Evolutionary conservation across 2,329 filamentous ascomycete species (phyloP), one percentile per base, ranked within the genome.

Genomic region (Fonsecaea erecta): DNA sequence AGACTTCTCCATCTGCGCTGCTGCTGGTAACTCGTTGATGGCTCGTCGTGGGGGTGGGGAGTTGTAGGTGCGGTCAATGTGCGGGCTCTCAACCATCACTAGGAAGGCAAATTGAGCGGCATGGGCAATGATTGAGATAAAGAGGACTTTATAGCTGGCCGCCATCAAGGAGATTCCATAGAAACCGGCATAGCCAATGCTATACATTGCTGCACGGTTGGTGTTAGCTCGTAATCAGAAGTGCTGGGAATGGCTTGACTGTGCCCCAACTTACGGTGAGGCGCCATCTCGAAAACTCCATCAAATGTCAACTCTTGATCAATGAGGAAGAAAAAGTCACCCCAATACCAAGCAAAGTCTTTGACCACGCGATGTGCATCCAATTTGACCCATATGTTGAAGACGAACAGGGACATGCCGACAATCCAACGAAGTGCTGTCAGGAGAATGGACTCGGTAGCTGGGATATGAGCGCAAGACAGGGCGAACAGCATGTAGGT

Each of bases 261-360:
- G 21, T 11, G 2, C 26, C 18, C 8, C 5, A 26, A 48, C 43
- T 48, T 21, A 48, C 43, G 94, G 76, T 98, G 95, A 34, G 95
- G 95, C 21, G 95, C 95, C 89, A 99, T 96, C 80, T 99, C 95
- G 76, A 98, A 99, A 68, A 99, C 95, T 63, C 95, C 95, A 75
- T 99, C 95, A 77, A 99, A 99, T 56, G 93, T 98, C 76, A 99
- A 84, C 75, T 97, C 92, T 80, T 98, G 93, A 79, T 99, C 95
- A 77, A 99, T 92, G 74, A 99, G 88, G 79, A 93, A 99, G 84
- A 98, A 99, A 80, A 98, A 98, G 79, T 99, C 95, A 67, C 95
- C 95, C 95, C 95, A 99, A 80, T 98, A 99, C 95, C 95, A 99
- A 30, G 95, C 95, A 80, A 93, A 99, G 79, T 99, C 95, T 79